These are phyloP conservation scores for Aspergillus spinulosporus DNA, from an alignment of 2,329 filamentous ascomycete species.

Conservation along the genomic window DNA sequence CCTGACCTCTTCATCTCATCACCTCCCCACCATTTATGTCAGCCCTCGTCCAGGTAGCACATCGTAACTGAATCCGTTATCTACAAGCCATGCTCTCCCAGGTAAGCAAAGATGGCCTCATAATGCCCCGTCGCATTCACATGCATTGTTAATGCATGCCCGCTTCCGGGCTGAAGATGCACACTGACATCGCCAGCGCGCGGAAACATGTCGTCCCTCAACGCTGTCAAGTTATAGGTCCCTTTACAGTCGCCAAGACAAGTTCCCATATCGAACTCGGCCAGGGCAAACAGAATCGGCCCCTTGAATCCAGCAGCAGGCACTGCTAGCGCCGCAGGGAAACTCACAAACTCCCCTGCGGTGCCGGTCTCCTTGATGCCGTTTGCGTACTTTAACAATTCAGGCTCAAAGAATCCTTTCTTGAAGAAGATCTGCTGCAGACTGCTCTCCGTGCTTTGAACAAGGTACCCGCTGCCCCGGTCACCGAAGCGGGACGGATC, in stretches of 20 bases:
- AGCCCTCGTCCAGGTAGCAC: too few relatives aligned
- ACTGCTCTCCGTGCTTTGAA: not conserved
- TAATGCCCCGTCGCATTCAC: constrained; percentile 5
- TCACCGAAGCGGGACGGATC: not conserved
- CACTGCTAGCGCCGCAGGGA: not conserved
- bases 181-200: not conserved
- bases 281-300: not conserved
- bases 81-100: not conserved
- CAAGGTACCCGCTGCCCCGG: constrained; percentile 2
- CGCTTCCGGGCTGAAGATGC: constrained; percentile 1
- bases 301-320: not conserved
- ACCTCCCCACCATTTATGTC: too few relatives aligned
- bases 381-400: not conserved
- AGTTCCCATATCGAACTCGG: not conserved
- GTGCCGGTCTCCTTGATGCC: not conserved
- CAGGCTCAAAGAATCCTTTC: constrained; percentile 1
- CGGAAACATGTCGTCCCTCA: not conserved
- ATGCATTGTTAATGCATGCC: constrained; percentile 6
- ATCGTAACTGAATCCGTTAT: too few relatives aligned
- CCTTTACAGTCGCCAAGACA: constrained; percentile 2
- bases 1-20: too few relatives aligned
- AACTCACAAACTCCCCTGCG: constrained; percentile 2
- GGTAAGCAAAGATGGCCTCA: not conserved
- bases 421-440: constrained; percentile 2
- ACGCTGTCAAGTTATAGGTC: not conserved